Evolutionary conservation across 495 filamentous ascomycete genomes (phyloP).

Genomic region (Tuber melanosporum): DNA sequence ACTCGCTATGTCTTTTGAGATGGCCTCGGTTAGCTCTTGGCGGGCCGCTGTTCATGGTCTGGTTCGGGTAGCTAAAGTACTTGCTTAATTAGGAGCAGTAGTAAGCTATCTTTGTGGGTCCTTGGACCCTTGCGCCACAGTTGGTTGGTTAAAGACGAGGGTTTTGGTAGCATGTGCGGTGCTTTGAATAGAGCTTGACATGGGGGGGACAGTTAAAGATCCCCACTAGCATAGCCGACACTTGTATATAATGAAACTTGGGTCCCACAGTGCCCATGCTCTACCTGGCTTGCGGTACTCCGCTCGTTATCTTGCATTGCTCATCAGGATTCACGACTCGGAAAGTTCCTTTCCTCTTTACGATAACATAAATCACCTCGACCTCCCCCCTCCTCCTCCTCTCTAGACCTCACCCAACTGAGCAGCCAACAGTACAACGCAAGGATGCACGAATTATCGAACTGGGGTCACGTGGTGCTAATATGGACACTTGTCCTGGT

Average conservation of each 20-base stretch:
- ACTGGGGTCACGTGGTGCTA: slow-evolving; percentile 1
- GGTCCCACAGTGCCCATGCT: background rate
- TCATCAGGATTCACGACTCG: background rate
- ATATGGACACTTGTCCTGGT: background rate
- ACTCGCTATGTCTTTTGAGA: background rate
- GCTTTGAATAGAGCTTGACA: background rate
- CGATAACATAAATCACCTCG: background rate
- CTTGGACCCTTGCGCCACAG: background rate
- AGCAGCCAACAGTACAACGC: background rate
- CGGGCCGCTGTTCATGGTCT: background rate
- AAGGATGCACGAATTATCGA: background rate
- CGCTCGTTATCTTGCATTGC: background rate
- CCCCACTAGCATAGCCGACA: background rate
- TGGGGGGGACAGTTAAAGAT: background rate
- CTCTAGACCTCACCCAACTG: background rate
- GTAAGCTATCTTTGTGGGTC: background rate
- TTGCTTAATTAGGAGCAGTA: background rate
- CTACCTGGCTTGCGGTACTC: background rate
- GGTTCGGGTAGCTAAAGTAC: background rate
- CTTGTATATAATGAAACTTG: background rate
- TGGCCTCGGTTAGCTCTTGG: background rate
- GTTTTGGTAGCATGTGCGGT: background rate
- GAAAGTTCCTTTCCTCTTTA: background rate
- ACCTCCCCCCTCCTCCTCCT: background rate
- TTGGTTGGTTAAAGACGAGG: background rate